Conservation (phyloP, 192 early-diverging fungal species). For the Ramicandelaber brevisporus region DNA sequence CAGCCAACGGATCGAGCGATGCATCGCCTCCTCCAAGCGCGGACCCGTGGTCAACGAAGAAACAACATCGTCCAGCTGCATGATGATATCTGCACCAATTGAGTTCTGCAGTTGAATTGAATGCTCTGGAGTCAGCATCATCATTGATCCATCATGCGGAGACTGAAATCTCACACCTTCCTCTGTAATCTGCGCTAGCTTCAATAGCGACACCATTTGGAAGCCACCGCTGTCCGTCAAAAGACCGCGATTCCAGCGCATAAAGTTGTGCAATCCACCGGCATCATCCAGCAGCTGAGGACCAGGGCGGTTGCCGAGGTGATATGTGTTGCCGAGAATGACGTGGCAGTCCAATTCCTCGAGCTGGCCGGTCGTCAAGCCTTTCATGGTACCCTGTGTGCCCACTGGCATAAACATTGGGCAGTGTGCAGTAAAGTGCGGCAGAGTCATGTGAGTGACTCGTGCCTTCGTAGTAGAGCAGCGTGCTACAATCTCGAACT, state of each 20-base stretch:
- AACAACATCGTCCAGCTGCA: conserved; percentile 79
- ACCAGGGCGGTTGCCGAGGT: conserved; percentile 44
- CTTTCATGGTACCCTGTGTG: conserved; percentile 65
- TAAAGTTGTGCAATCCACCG: conserved; percentile 55
- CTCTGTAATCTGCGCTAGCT: conserved; percentile 59
- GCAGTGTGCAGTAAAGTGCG: conserved; percentile 55
- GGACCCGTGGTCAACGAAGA: conserved; percentile 55
- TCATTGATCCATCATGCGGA: conserved; percentile 53
- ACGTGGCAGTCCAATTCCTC: conserved; percentile 51
- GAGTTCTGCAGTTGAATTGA: conserved; percentile 68
- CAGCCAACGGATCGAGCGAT: conserved; percentile 66
- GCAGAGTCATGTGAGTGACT: conserved; percentile 41
- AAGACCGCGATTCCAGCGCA: conserved; percentile 52
- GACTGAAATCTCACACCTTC: conserved; percentile 65
- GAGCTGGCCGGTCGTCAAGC: conserved; percentile 49
- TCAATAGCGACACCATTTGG: conserved; percentile 75
- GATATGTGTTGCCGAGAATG: conserved; percentile 73
- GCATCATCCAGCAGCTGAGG: conserved; percentile 42
- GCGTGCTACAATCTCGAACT: conserved; percentile 37
- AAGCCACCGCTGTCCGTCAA: conserved; percentile 69
- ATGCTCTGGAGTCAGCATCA: conserved; percentile 66
- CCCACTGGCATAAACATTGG: conserved; percentile 82
- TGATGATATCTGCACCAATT: conserved; percentile 73
- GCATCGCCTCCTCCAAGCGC: conserved; percentile 75
- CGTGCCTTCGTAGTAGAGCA: conserved; percentile 69